Conservation (phyloP, 805 yeast genomes). For the Saccharomycopsis selenospora region DNA sequence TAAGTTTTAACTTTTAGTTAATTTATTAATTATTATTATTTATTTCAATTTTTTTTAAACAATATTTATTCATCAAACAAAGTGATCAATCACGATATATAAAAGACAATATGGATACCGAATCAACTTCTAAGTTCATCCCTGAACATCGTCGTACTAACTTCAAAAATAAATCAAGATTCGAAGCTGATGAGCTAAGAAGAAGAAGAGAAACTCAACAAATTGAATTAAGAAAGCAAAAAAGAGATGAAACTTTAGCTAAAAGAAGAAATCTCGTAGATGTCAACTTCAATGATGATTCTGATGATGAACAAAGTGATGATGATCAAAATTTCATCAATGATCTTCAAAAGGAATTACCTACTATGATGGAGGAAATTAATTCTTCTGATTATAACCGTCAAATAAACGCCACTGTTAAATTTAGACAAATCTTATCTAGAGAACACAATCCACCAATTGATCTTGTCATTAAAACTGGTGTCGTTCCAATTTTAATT, state of each 20-base stretch:
- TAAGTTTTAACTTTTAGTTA: neutral
- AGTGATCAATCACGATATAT: neutral
- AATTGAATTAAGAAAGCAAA: slow-evolving; percentile 92
- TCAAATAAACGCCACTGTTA: slow-evolving; percentile 83
- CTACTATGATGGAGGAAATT: slow-evolving; percentile 77
- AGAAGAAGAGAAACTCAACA: slow-evolving; percentile 97
- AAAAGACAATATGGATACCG: slow-evolving; percentile 52
- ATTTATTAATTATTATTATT: neutral
- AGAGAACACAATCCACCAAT: slow-evolving; percentile 96
- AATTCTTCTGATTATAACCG: slow-evolving; percentile 66
- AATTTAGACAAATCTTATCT: slow-evolving; percentile 87
- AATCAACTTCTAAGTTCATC: slow-evolving; percentile 73
- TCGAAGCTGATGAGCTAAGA: slow-evolving; percentile 91
- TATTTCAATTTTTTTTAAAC: neutral
- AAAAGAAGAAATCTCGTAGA: slow-evolving; percentile 79
- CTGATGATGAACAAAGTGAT: slow-evolving; percentile 35
- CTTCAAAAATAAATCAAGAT: slow-evolving; percentile 90
- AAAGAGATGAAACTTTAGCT: slow-evolving; percentile 89
- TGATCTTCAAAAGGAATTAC: slow-evolving; percentile 56
- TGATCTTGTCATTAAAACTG: slow-evolving; percentile 83
- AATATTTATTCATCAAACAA: neutral
- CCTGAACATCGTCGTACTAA: slow-evolving; percentile 97
- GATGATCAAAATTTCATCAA: slow-evolving; percentile 23
- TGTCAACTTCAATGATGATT: slow-evolving; percentile 46
- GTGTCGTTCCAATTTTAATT: slow-evolving; percentile 89